Conservation (phyloP, 768 basidiomycete species). For the Saitozyma podzolica region DNA sequence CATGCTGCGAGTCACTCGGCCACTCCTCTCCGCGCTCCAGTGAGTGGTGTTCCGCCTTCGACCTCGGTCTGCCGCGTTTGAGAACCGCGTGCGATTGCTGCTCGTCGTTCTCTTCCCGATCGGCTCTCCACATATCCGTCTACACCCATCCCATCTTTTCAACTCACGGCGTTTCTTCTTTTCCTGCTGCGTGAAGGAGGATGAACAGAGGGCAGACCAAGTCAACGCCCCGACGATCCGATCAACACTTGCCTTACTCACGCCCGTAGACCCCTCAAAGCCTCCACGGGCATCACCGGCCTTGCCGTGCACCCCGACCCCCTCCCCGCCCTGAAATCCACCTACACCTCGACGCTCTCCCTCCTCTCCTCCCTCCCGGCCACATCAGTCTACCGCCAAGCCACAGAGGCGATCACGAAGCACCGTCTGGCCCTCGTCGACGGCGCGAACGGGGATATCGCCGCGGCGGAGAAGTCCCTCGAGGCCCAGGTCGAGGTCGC, state of each 20-base stretch:
- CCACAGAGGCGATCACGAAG: constrained; percentile 60
- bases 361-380: constrained; percentile 68
- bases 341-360: constrained; percentile 75
- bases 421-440: constrained; percentile 59
- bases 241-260: not conserved
- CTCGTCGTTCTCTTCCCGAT: too few relatives aligned
- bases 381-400: constrained; percentile 84
- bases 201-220: too few relatives aligned
- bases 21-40: constrained; percentile 19
- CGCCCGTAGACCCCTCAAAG: constrained; percentile 58
- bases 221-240: too few relatives aligned
- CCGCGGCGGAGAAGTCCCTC: constrained; percentile 69
- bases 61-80: too few relatives aligned
- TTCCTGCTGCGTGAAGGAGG: too few relatives aligned
- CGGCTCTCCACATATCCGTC: too few relatives aligned
- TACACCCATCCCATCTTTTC: too few relatives aligned
- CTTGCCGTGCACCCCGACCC: constrained; percentile 81
- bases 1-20: constrained; percentile 33
- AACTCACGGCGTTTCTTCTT: too few relatives aligned
- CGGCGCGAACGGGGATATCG: constrained; percentile 65
- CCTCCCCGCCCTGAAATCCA: constrained; percentile 70
- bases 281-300: constrained; percentile 82
- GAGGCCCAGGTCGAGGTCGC: constrained; percentile 88
- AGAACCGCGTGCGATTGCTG: too few relatives aligned
- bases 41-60: not conserved